These are phyloP conservation scores for Themeda triandra DNA, from an alignment of 176 grass and related monocot genomes.

Conservation along the genomic window DNA sequence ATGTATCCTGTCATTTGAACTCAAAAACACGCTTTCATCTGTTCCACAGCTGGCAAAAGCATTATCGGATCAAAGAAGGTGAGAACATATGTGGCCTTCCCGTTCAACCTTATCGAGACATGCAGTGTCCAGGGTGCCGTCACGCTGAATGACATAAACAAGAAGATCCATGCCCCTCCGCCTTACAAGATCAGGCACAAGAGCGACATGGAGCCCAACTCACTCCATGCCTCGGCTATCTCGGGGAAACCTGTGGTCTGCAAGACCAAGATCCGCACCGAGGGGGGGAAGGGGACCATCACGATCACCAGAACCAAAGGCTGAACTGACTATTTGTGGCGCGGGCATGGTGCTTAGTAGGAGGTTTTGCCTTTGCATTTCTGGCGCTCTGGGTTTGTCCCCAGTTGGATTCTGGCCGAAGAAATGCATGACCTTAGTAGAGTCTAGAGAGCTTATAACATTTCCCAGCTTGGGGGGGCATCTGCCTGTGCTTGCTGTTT, in stretches of 20 bases:
- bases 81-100: slow-evolving; percentile 59
- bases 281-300: slow-evolving; percentile 80
- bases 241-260: slow-evolving; percentile 80
- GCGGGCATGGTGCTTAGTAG: background rate
- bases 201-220: slow-evolving; percentile 28
- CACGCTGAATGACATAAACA: slow-evolving; percentile 83
- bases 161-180: slow-evolving; percentile 58
- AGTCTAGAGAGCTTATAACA: background rate
- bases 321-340: background rate
- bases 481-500: slow-evolving; percentile 3
- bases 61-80: slow-evolving; percentile 52
- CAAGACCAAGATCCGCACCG: slow-evolving; percentile 87
- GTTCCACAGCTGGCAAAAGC: slow-evolving; percentile 48
- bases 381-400: background rate
- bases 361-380: background rate
- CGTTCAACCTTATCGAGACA: slow-evolving; percentile 88
- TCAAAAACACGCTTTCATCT: background rate
- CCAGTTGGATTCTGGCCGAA: background rate
- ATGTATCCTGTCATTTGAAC: background rate
- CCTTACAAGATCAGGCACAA: slow-evolving; percentile 72
- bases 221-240: slow-evolving; percentile 54
- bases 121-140: slow-evolving; percentile 49
- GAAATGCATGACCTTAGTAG: slow-evolving; percentile 14
- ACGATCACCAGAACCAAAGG: slow-evolving; percentile 86
- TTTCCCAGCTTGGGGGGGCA: background rate